Percentiles rank a stretch among this genome's conserved stretches.
Conservation (phyloP, 371 early-diverging fungal species). For the Syncephalis fuscata region DNA sequence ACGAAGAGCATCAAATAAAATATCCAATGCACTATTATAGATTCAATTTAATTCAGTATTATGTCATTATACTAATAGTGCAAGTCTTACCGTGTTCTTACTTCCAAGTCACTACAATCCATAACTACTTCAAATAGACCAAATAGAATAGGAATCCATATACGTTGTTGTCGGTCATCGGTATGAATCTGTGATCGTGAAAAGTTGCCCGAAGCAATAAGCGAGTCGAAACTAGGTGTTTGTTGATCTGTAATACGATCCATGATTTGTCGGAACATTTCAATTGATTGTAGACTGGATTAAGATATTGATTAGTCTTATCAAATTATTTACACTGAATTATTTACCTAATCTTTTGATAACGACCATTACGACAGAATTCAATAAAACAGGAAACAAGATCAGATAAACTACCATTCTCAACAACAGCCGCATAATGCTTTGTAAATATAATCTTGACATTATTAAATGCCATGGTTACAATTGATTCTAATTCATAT, state of each 20-base stretch:
- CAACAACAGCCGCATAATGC: slow-evolving; percentile 44
- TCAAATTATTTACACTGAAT: neutral
- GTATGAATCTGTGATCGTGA: neutral
- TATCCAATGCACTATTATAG: slow-evolving; percentile 37
- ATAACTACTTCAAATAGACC: slow-evolving; percentile 76
- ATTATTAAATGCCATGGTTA: slow-evolving; percentile 42
- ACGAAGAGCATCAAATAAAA: slow-evolving; percentile 67
- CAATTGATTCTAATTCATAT: slow-evolving; percentile 26
- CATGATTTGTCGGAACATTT: neutral
- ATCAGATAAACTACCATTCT: slow-evolving; percentile 55
- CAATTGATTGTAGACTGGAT: neutral
- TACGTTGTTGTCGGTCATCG: slow-evolving; percentile 5
- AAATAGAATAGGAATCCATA: slow-evolving; percentile 74
- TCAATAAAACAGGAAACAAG: slow-evolving; percentile 66
- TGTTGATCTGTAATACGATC: slow-evolving; percentile 7
- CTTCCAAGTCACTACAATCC: slow-evolving; percentile 77
- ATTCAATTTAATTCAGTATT: neutral
- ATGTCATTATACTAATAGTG: too few species aligned
- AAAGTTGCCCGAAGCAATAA: slow-evolving; percentile 10
- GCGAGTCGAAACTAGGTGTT: slow-evolving; percentile 11
- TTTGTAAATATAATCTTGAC: slow-evolving; percentile 44
- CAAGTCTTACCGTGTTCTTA: slow-evolving; percentile 44
- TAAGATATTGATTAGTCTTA: too few species aligned
- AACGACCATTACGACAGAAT: slow-evolving; percentile 39
- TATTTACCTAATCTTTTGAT: slow-evolving; percentile 25